Percentiles rank a stretch among this genome's conserved stretches.
phyloP scores from a whole-genome alignment of 345 rosid genomes.

The Mallotus nudiflorus region DNA sequence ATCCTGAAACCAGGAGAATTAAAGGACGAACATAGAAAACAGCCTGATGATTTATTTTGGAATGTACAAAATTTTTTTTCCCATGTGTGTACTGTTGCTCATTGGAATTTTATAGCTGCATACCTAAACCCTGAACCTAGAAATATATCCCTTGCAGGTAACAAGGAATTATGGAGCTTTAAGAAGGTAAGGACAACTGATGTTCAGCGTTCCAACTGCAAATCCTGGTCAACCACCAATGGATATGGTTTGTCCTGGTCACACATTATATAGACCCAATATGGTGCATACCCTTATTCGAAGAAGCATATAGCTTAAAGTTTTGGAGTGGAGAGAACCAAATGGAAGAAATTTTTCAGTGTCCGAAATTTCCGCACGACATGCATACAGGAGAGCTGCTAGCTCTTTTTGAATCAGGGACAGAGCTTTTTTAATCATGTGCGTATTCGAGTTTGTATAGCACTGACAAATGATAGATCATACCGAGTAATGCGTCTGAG shows the following conservation, averaged over 20 bases:
- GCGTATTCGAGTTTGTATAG: too few relatives aligned
- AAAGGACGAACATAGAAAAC: not conserved
- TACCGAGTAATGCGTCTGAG: too few relatives aligned
- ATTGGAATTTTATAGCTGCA: not conserved
- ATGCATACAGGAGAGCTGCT: too few relatives aligned
- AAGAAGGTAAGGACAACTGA: conserved; percentile 36
- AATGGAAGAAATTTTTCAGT: too few relatives aligned
- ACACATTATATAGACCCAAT: not conserved
- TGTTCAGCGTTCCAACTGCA: not conserved
- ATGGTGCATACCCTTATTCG: too few relatives aligned
- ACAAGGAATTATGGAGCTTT: conserved; percentile 89
- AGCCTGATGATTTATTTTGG: not conserved
- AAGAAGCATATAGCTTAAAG: too few relatives aligned
- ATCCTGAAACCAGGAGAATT: not conserved
- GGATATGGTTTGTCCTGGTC: not conserved
- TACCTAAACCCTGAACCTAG: conserved; percentile 1
- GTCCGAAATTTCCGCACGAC: too few relatives aligned
- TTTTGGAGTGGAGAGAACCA: too few relatives aligned
- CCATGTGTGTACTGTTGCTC: not conserved
- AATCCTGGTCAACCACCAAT: not conserved
- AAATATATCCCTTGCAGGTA: conserved; percentile 42
- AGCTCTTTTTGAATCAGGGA: too few relatives aligned
- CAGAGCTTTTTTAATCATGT: too few relatives aligned
- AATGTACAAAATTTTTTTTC: not conserved
- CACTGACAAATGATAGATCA: too few relatives aligned